These are phyloP conservation scores for Phanerochaete sordida DNA, from an alignment of 768 basidiomycete species.

Conservation along the genomic window DNA sequence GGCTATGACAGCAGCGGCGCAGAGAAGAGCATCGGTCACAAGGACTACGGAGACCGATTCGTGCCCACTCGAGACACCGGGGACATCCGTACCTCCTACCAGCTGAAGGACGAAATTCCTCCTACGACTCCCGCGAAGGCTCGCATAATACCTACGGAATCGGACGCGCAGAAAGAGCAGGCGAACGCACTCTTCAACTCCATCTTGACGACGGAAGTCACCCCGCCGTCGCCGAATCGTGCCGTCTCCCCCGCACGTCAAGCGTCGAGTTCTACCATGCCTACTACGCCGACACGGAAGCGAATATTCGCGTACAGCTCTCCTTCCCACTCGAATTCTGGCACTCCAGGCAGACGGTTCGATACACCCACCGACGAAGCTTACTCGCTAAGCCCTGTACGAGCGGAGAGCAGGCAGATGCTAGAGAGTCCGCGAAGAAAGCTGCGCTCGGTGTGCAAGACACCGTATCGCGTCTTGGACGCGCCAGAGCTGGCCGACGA, in stretches of 20 bases:
- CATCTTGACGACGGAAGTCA: conserved; percentile 75
- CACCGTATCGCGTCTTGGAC: conserved; percentile 94
- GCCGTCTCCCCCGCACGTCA: conserved; percentile 52
- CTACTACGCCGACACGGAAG: conserved; percentile 44
- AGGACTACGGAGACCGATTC: conserved; percentile 53
- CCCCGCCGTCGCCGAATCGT: conserved; percentile 61
- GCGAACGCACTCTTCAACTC: conserved; percentile 79
- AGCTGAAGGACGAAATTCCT: conserved; percentile 49
- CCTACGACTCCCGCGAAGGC: conserved; percentile 37
- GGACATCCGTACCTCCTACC: conserved; percentile 60
- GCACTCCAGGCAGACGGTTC: conserved; percentile 55
- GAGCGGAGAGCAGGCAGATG: conserved; percentile 74
- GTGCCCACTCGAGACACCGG: conserved; percentile 57
- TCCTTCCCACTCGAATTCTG: conserved; percentile 48
- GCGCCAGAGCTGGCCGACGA: conserved; percentile 97
- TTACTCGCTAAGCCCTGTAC: conserved; percentile 89
- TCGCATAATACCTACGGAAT: conserved; percentile 37
- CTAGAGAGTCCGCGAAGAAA: conserved; percentile 82
- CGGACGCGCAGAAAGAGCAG: conserved; percentile 62
- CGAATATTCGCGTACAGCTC: conserved; percentile 71
- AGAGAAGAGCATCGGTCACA: conserved; percentile 33
- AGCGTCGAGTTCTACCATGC: conserved; percentile 26
- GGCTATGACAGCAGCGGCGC: conserved; percentile 51
- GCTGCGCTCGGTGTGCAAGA: conserved; percentile 84
- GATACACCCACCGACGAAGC: conserved; percentile 86